Evolutionary conservation across 345 rosid species (phyloP).

Genomic region (Mercurialis annua): DNA sequence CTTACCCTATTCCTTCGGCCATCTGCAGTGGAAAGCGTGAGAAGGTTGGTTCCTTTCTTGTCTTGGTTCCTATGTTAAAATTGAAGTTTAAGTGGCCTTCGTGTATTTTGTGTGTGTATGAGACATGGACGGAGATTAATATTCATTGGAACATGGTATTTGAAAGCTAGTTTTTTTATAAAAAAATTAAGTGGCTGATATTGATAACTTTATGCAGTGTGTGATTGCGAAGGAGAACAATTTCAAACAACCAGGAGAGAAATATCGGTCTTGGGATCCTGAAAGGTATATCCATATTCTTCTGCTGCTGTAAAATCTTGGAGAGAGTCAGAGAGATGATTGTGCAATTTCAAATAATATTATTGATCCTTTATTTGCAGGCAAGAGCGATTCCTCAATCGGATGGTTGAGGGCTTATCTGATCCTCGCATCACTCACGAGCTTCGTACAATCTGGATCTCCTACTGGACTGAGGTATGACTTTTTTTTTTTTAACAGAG

Average conservation of each 20-base stretch:
- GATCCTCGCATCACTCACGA: slow-evolving; percentile 89
- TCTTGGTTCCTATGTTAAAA: neutral
- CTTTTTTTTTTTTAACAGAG: too few relatives aligned
- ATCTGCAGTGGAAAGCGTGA: slow-evolving; percentile 74
- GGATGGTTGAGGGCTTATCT: slow-evolving; percentile 71
- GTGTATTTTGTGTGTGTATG: neutral
- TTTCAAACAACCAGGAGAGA: slow-evolving; percentile 93
- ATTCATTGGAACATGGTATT: neutral
- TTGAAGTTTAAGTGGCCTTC: neutral
- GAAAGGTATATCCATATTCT: slow-evolving; percentile 52
- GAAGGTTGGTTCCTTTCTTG: slow-evolving; percentile 42
- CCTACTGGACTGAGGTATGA: slow-evolving; percentile 78
- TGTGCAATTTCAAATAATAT: neutral
- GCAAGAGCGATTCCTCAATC: slow-evolving; percentile 77
- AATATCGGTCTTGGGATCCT: slow-evolving; percentile 73
- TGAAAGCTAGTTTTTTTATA: too few relatives aligned
- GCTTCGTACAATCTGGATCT: slow-evolving; percentile 78
- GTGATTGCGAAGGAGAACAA: slow-evolving; percentile 82
- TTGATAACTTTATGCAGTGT: slow-evolving; percentile 63
- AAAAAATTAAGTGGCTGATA: too few relatives aligned
- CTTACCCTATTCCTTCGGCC: slow-evolving; percentile 49
- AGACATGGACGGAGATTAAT: neutral
- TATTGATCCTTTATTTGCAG: slow-evolving; percentile 31
- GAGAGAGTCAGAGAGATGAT: neutral
- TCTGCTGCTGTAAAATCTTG: neutral